Conservation (phyloP, 139 green algal species). For the Coccomyxa sp. region DNA sequence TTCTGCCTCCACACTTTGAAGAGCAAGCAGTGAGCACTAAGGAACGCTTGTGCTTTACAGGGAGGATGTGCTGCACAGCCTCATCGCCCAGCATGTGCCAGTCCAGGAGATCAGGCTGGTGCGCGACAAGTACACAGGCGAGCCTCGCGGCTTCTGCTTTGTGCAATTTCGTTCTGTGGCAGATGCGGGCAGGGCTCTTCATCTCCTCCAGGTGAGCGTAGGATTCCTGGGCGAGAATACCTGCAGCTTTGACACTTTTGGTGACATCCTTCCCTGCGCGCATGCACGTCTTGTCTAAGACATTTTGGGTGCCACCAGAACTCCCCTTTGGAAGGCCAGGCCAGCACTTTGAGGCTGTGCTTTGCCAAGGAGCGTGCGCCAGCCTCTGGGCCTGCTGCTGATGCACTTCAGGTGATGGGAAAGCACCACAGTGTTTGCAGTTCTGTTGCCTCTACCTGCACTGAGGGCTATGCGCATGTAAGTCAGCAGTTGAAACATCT, state of each 20-base stretch:
- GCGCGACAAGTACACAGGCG: slow-evolving; percentile 57
- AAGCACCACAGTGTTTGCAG: too few species aligned
- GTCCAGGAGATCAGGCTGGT: slow-evolving; percentile 67
- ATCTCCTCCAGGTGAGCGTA: slow-evolving; percentile 30
- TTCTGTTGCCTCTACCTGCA: too few species aligned
- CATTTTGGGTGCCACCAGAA: neutral
- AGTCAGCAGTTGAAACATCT: too few species aligned
- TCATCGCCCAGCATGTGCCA: slow-evolving; percentile 32
- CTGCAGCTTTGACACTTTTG: neutral
- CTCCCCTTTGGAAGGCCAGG: slow-evolving; percentile 1
- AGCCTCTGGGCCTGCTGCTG: neutral
- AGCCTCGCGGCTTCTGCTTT: slow-evolving; percentile 54
- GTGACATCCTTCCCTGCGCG: neutral
- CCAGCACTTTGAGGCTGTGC: slow-evolving; percentile 22
- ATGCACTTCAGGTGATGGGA: slow-evolving; percentile 18
- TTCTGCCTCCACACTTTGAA: too few species aligned
- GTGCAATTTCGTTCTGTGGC: slow-evolving; percentile 47
- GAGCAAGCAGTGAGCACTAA: too few species aligned
- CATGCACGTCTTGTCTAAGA: too few species aligned
- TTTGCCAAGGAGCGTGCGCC: slow-evolving; percentile 26
- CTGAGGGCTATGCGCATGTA: too few species aligned
- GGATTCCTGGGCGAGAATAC: too few species aligned
- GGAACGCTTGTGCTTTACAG: slow-evolving; percentile 15
- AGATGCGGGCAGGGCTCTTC: slow-evolving; percentile 26
- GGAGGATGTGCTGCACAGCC: slow-evolving; percentile 52